Percentiles rank a stretch among this genome's conserved stretches.
phyloP scores from a whole-genome alignment of 192 early-diverging fungal species.

The Coemansia sp. region DNA sequence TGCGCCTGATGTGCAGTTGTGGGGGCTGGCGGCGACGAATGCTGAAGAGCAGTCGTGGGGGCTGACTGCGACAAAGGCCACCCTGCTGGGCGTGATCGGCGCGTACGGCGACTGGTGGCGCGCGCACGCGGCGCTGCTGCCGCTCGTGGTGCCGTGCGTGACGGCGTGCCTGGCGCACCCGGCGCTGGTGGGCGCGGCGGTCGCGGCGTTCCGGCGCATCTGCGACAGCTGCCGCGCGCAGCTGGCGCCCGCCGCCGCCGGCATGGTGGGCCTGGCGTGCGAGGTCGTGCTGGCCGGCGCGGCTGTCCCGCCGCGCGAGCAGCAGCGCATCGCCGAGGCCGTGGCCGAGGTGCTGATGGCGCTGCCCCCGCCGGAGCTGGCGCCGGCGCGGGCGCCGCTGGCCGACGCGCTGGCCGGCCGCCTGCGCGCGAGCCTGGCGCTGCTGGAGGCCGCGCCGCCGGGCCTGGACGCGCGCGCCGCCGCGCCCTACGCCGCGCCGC shows the following conservation, averaged over 20 bases:
- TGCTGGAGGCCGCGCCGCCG: slow-evolving; percentile 8
- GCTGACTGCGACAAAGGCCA: slow-evolving; percentile 22
- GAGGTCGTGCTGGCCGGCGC: slow-evolving; percentile 51
- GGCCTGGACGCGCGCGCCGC: slow-evolving; percentile 5
- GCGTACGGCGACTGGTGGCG: slow-evolving; percentile 74
- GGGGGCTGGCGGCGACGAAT: slow-evolving; percentile 46
- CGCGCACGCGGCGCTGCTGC: slow-evolving; percentile 61
- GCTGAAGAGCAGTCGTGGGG: slow-evolving; percentile 45
- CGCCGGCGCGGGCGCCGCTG: slow-evolving; percentile 26
- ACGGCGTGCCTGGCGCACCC: slow-evolving; percentile 63
- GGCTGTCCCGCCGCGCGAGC: slow-evolving; percentile 43
- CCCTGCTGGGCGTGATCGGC: slow-evolving; percentile 50
- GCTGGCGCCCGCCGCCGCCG: slow-evolving; percentile 61
- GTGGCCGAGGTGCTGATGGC: slow-evolving; percentile 47
- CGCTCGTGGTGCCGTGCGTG: slow-evolving; percentile 64
- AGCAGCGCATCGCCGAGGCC: slow-evolving; percentile 52
- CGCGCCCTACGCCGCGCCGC: slow-evolving; percentile 20
- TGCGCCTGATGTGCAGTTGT: slow-evolving; percentile 49
- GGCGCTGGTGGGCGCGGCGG: slow-evolving; percentile 61
- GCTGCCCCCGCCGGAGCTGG: slow-evolving; percentile 20
- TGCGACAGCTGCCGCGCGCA: slow-evolving; percentile 73
- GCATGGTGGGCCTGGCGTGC: slow-evolving; percentile 63
- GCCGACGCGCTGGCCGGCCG: slow-evolving; percentile 9
- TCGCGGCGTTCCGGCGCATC: slow-evolving; percentile 66
- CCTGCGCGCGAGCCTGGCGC: slow-evolving; percentile 11